phyloP scores from a whole-genome alignment of 805 yeast species.

The Ogataea trehaloabstinens region DNA sequence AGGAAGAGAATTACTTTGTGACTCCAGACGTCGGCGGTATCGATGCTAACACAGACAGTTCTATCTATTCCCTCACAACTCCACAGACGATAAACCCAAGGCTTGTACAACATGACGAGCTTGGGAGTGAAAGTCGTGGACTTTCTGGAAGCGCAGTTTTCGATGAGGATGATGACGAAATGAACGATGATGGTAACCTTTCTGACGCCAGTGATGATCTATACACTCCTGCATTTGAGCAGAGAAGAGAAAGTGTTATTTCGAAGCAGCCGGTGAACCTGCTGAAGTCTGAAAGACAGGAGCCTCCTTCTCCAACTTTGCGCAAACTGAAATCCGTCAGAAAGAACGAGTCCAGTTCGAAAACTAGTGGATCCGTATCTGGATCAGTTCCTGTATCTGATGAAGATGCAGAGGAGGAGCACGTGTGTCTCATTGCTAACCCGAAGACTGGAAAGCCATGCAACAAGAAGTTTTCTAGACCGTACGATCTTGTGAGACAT shows the following conservation, averaged over 20 bases:
- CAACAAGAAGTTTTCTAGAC: conserved; percentile 81
- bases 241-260: conserved; percentile 25
- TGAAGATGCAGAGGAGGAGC: conserved; percentile 32
- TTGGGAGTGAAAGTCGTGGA: conserved; percentile 1
- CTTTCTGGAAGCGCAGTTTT: conserved; percentile 10
- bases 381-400: conserved; percentile 3
- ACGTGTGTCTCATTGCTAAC: conserved; percentile 58
- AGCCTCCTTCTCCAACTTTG: conserved; percentile 20
- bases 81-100: conserved; percentile 28
- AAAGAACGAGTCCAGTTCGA: conserved; percentile 9
- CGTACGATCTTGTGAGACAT: conserved; percentile 91
- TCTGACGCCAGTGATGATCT: conserved; percentile 28
- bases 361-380: background rate
- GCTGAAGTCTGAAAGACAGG: conserved; percentile 13
- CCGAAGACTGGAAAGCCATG: conserved; percentile 66
- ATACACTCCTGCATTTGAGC: conserved; percentile 30
- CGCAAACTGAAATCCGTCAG: conserved; percentile 18
- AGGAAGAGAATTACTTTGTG: conserved; percentile 22
- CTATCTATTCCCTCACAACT: conserved; percentile 28
- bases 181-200: conserved; percentile 19
- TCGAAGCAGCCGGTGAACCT: conserved; percentile 19
- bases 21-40: conserved; percentile 8
- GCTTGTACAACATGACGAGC: conserved; percentile 19
- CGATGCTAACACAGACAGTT: conserved; percentile 12
- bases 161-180: conserved; percentile 22